These are phyloP conservation scores for Zasmidium citrigriseum DNA, from an alignment of 2,329 filamentous ascomycete genomes.

Conservation along the genomic window DNA sequence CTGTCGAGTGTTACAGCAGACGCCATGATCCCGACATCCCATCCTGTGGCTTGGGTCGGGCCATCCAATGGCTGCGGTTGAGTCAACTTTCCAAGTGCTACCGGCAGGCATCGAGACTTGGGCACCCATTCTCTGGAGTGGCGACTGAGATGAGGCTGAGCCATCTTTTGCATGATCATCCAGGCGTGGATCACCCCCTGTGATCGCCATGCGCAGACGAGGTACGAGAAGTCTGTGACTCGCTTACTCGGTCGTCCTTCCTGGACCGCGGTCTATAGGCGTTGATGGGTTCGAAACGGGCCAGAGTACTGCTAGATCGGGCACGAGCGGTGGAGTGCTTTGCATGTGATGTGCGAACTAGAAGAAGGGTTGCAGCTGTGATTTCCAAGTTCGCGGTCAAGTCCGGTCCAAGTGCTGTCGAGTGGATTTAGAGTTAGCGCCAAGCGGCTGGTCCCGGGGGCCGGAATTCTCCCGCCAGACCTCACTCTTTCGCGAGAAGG, in stretches of 20 bases:
- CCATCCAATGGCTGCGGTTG: too few species aligned
- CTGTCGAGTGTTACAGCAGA: background rate
- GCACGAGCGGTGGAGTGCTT: too few species aligned
- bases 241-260: background rate
- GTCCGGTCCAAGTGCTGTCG: too few species aligned
- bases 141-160: background rate
- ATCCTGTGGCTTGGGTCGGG: background rate
- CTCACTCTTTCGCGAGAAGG: background rate
- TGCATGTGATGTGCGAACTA: too few species aligned
- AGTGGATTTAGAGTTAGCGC: too few species aligned
- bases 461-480: background rate
- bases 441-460: too few species aligned
- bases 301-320: too few species aligned
- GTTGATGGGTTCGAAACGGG: too few species aligned
- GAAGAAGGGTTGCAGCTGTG: too few species aligned
- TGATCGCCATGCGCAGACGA: background rate
- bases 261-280: background rate
- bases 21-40: background rate
- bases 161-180: background rate
- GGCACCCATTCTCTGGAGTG: background rate
- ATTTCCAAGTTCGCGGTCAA: too few species aligned
- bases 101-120: background rate
- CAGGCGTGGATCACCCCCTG: background rate
- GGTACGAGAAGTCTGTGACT: background rate
- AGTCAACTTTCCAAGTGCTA: too few species aligned